phyloP scores from a whole-genome alignment of 2,329 filamentous ascomycete species.

The Fusarium agapanthi region DNA sequence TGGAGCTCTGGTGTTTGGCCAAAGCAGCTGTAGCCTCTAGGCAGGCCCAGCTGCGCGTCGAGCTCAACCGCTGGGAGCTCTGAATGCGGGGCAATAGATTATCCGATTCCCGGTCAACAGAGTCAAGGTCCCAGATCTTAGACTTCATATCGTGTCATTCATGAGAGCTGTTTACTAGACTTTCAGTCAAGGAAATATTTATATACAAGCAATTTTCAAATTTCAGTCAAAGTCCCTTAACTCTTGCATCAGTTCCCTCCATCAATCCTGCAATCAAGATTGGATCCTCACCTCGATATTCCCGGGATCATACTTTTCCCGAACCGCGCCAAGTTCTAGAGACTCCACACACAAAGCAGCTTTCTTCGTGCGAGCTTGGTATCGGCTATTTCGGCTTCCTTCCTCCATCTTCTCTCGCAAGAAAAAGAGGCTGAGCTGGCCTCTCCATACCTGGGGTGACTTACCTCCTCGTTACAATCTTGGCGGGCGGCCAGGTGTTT shows the following conservation, averaged over 20 bases:
- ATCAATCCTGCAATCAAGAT: neutral
- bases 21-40: constrained; percentile 45
- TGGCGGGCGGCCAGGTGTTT: constrained; percentile 32
- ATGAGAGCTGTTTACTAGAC: neutral
- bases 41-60: constrained; percentile 52
- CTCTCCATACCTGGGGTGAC: constrained; percentile 33
- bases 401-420: constrained; percentile 31
- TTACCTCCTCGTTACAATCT: constrained; percentile 28
- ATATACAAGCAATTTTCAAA: neutral
- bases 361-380: constrained; percentile 34
- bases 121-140: neutral
- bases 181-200: neutral
- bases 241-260: no score
- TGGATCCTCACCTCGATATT: neutral
- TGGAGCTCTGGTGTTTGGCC: constrained; percentile 48
- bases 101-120: constrained; percentile 34
- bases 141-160: neutral
- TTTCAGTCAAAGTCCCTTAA: neutral
- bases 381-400: constrained; percentile 42
- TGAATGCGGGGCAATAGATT: constrained; percentile 39
- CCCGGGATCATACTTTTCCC: neutral
- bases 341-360: constrained; percentile 25
- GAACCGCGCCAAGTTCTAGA: neutral
- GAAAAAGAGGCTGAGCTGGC: constrained; percentile 45
- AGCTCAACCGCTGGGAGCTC: constrained; percentile 42